Base-by-base conservation (phyloP, 192 early-diverging fungal genomes). In the Coemansia sp. region DNA sequence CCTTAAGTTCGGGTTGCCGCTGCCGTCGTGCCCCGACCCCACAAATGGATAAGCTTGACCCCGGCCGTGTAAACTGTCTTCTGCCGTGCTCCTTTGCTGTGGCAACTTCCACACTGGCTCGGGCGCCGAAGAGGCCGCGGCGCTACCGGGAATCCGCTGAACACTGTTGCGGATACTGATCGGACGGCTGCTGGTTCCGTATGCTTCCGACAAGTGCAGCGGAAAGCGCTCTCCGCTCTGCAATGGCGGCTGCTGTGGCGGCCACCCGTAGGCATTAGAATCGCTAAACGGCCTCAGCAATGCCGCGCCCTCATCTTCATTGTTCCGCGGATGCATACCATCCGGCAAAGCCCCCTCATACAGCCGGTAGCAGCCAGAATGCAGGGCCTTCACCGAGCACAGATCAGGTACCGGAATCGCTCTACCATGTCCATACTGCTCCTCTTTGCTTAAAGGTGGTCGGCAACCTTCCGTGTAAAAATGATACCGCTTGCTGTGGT, bases 351-450 rank as follows among this genome's bases (percentile, higher is more conserved):
- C 67, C n/a, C 68, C 74, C 50, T 82, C 79, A 54, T 82, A 82
- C 32, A 82, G 42, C 20, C 79, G 74, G 36, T 82, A 82, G 71
- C 79, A 82, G 53, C 79, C 79, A 32, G 79, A 76, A 25, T 73
- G 79, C 21, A 70, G 66, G 10, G 74, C 71, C 22, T 53, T 36
- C 17, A 63, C 66, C 1, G 73, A 29, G 24, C 73, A 75, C 31
- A 75, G 51, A 17, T 66, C 66, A 10, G 63, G 57, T 0, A 63
- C 27, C 0, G 62, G 69, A 21, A 70, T 42, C 9, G 42, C 62
- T 57, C 46, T 63, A n/a, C 54, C 32, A 22, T 17, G 55, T 17
- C 66, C 39, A 25, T 57, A 33, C 17, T 30, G 29, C 5, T 57
- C 50, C 6, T 54, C 42, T 3, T 63, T 53, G 32, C 46, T 39